Evolutionary conservation across 2,329 filamentous ascomycete species (phyloP).

Genomic region (Cadophora sp.): DNA sequence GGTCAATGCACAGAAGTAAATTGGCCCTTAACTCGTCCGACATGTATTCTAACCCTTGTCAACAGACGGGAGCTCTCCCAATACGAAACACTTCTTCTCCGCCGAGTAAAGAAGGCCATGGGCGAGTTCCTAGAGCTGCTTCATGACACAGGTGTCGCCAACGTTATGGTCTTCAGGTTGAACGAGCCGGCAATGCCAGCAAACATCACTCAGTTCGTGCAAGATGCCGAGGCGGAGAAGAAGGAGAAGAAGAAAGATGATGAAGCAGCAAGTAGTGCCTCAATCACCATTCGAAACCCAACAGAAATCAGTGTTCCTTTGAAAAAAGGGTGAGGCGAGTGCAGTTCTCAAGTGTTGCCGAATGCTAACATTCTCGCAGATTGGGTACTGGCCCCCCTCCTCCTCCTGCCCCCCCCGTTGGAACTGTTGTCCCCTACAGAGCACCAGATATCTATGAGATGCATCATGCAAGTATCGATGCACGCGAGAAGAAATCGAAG

Average conservation of each 20-base stretch:
- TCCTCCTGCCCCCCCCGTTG: not conserved
- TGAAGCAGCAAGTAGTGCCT: constrained; percentile 9
- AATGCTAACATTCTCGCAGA: not conserved
- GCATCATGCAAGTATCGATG: constrained; percentile 7
- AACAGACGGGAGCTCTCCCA: constrained; percentile 10
- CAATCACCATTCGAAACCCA: constrained; percentile 23
- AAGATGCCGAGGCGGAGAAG: constrained; percentile 3
- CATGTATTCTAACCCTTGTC: not conserved
- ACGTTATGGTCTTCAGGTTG: constrained; percentile 23
- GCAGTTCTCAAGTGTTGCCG: too few species aligned
- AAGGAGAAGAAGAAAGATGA: not conserved
- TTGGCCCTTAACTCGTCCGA: too few species aligned
- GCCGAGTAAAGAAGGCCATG: constrained; percentile 16
- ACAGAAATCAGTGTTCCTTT: not conserved
- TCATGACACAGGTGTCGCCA: constrained; percentile 16
- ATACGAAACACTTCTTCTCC: constrained; percentile 15
- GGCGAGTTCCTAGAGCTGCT: constrained; percentile 16
- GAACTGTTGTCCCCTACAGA: not conserved
- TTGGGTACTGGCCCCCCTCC: not conserved
- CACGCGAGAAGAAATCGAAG: constrained; percentile 4
- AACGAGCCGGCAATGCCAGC: constrained; percentile 11
- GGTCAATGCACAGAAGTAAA: constrained; percentile 23
- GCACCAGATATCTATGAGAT: constrained; percentile 24
- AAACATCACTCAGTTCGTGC: constrained; percentile 16
- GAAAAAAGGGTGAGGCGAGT: constrained; percentile 7